Base-by-base conservation (phyloP, 129 eudicot species). In the Logfia minima region DNA sequence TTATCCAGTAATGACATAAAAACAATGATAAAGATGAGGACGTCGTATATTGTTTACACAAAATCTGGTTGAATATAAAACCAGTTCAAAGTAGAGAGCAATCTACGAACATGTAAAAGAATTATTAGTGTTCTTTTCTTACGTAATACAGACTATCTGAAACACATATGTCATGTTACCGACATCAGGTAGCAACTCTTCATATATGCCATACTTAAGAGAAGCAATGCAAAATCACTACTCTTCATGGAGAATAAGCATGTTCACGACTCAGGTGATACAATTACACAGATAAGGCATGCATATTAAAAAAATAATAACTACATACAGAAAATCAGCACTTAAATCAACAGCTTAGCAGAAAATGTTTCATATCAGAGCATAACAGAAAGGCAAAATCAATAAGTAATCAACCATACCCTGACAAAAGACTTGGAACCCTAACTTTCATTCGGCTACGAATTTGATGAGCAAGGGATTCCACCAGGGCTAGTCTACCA, bases 401-500 rank as follows among this genome's bases (percentile, higher is more conserved):
- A 53, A 58, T 22, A 8, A 8, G 19, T 58, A 19, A n/a, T 6
- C 23, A 55, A 74, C 24, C 75, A 72, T 95, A 95, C 99, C 99
- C 99, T 17, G 99, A 87, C 62, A 95, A 86, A 71, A 95, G 94
- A 85, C 88, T 95, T 68, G 99, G 99, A 69, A 95, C 87, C 85
- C 99, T 86, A 83, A 95, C 11, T 83, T 85, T 92, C 97, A 95
- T 95, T 13, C 99, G 90, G 78, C 79, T 95, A 35, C 97, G 96
- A 48, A 95, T 92, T 81, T 95, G 96, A 52, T 86, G 86, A 83
- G 97, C 92, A 63, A 95, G 90, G 52, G 97, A 82, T 78, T 95
- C 99, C 70, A 95, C 99, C 80, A 95, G 83, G 61, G 99, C 96
- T 71, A 95, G 69, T 81, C 99, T 87, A 76, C 99, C 99, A 81